Conservation (phyloP, 2,329 filamentous ascomycete genomes). For the Stromatinia cepivora region DNA sequence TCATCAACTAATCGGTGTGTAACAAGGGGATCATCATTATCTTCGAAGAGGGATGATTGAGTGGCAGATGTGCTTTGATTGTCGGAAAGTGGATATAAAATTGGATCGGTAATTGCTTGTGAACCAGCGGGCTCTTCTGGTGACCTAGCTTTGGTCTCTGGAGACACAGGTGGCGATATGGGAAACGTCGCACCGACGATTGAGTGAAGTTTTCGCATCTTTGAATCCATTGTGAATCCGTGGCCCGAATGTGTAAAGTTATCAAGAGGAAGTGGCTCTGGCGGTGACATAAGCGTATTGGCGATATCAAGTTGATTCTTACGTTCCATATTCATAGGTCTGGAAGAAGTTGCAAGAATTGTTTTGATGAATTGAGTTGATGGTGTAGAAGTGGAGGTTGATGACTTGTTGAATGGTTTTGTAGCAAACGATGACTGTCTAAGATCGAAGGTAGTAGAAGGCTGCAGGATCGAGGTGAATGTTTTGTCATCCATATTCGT, state of each 20-base stretch:
- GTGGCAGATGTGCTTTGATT: conserved; percentile 43
- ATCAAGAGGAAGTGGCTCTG: conserved; percentile 55
- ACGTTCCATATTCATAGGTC: conserved; percentile 32
- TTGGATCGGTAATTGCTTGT: conserved; percentile 51
- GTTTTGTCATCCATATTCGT: conserved; percentile 29
- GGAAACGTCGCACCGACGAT: conserved; percentile 43
- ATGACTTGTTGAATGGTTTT: conserved; percentile 29
- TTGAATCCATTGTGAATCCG: conserved; percentile 32
- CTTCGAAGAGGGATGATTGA: conserved; percentile 53
- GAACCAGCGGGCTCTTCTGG: conserved; percentile 38
- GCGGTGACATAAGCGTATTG: conserved; percentile 62
- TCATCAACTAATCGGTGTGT: conserved; percentile 50
- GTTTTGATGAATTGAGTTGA: conserved; percentile 26
- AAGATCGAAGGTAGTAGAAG: conserved; percentile 38
- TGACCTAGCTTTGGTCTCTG: conserved; percentile 43
- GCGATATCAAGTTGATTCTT: conserved; percentile 33
- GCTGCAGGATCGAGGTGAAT: conserved; percentile 32
- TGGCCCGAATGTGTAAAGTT: conserved; percentile 45
- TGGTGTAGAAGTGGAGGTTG: conserved; percentile 23
- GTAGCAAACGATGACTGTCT: conserved; percentile 29
- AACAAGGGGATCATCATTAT: conserved; percentile 42
- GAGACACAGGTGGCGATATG: conserved; percentile 61
- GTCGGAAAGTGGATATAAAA: conserved; percentile 56
- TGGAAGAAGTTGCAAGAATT: conserved; percentile 32
- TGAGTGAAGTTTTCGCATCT: conserved; percentile 37